phyloP scores from a whole-genome alignment of 2,329 filamentous ascomycete genomes.

The Raffaelea deltoideospora region DNA sequence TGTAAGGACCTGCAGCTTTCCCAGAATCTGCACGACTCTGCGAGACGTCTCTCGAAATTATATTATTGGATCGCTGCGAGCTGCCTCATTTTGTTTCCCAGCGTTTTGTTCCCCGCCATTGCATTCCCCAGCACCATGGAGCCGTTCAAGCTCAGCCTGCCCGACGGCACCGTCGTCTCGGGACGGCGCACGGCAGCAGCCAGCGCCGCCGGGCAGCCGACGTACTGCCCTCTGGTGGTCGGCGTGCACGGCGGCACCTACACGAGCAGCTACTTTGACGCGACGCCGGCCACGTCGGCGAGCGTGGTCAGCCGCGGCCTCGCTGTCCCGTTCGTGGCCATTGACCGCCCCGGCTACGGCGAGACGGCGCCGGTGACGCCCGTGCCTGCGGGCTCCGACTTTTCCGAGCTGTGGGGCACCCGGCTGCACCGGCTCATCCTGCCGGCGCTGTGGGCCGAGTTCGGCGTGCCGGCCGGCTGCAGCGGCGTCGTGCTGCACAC shows the following conservation, averaged over 20 bases:
- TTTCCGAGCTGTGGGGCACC: conserved; percentile 4
- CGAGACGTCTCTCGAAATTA: too few species aligned
- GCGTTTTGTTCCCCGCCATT: too few species aligned
- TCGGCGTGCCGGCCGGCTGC: conserved; percentile 7
- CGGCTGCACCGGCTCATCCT: conserved; percentile 8
- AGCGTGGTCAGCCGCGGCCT: conserved; percentile 5
- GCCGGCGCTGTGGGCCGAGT: conserved; percentile 10
- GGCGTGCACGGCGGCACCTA: conserved; percentile 12
- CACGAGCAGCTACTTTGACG: conserved; percentile 10
- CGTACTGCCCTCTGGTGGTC: conserved; percentile 7
- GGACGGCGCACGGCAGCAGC: conserved; percentile 2
- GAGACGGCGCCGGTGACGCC: conserved; percentile 6
- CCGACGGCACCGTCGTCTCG: conserved; percentile 1
- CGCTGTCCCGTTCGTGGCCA: conserved; percentile 10
- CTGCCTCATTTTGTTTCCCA: too few species aligned
- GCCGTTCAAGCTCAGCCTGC: conserved; percentile 4
- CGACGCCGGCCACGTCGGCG: conserved; percentile 7
- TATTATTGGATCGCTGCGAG: too few species aligned
- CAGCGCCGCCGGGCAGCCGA: background rate
- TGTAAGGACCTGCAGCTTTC: too few species aligned
- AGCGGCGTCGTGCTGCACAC: conserved; percentile 9
- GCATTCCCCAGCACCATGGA: too few species aligned
- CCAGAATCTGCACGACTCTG: too few species aligned
- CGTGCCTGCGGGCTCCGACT: conserved; percentile 3
- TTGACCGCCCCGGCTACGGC: conserved; percentile 11